Evolutionary conservation across 2,329 filamentous ascomycete genomes (phyloP), one percentile per base, ranked within the genome.

Genomic region (Balansia obtecta): DNA sequence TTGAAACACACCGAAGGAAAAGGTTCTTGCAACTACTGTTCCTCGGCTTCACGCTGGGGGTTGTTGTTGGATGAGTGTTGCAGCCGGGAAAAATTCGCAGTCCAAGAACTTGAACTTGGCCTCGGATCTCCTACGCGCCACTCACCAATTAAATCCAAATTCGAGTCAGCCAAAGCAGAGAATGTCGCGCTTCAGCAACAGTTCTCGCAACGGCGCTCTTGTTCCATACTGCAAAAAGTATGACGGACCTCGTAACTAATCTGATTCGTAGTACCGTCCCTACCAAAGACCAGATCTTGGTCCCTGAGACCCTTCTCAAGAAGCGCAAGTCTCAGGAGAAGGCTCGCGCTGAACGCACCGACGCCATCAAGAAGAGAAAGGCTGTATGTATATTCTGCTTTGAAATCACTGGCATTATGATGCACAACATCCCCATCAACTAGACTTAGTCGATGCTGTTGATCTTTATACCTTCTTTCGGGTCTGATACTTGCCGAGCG

Each of bases 281-380:
- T 63, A 95, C 89, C 73, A 76, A 90, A 74, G 88, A 96, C 73
- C 86, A 97, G 73, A 83, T 98, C 72, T 80, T 97, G 72, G 88
- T 97, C 70, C 93, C 93, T 64, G 93, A 98, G 88, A 98, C 93
- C 66, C 88, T 98, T 68, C 83, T 98, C 74, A 98, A 98, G 87
- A 98, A 98, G 88, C 88, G 93, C 80, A 98, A 98, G 89, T 88
- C 83, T 73, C 91, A 96, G 79, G 93, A 98, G 84, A 95, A 96
- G 84, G 89, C 90, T 71, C 87, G 90, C 72, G 90, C 93, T 72
- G 87, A 91, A 76, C 85, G 84, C 71, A 73, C 79, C 62, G 80
- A 86, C 60, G 86, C 87, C 66, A 71, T 82, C 60, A 80, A 89
- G 74, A 86, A 95, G 80, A 86, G 83, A 74, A 93, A 93, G 79